A percentile compares a stretch with the other conserved stretches of the same genome.
Evolutionary conservation across 202 grass and related monocot species (phyloP).

Genomic region (Alloteropsis angusta): DNA sequence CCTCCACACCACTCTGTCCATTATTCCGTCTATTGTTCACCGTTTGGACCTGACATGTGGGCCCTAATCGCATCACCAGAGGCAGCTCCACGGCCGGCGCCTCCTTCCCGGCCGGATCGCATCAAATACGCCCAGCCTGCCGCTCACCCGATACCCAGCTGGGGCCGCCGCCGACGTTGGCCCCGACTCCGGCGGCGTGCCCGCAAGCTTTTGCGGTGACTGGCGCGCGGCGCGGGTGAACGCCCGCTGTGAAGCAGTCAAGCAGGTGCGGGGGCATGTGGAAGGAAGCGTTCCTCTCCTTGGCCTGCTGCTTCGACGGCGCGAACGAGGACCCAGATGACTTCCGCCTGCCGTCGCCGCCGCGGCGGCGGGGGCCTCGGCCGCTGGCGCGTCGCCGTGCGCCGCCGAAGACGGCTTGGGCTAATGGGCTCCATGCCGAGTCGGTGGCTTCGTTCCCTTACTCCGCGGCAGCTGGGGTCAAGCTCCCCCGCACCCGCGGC

Average conservation of each 20-base stretch:
- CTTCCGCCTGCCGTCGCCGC: conserved; percentile 71
- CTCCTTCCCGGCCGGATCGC: conserved; percentile 32
- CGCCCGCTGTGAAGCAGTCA: conserved; percentile 82
- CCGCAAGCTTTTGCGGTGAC: conserved; percentile 64
- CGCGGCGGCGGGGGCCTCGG: conserved; percentile 54
- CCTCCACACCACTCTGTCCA: too few relatives aligned
- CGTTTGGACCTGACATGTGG: too few relatives aligned
- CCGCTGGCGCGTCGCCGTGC: conserved; percentile 26
- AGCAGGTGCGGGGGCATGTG: conserved; percentile 49
- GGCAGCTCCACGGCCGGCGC: conserved; percentile 42
- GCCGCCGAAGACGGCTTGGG: conserved; percentile 29
- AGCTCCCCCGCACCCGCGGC: too few relatives aligned
- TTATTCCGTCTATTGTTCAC: too few relatives aligned
- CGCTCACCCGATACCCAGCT: conserved; percentile 2
- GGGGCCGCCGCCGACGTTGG: neutral
- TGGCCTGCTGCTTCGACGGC: conserved; percentile 79
- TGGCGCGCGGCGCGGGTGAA: conserved; percentile 87
- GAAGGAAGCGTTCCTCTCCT: conserved; percentile 71
- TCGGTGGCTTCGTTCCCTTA: neutral
- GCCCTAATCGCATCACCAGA: too few relatives aligned
- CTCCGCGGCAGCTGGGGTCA: too few relatives aligned
- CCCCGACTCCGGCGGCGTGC: conserved; percentile 15
- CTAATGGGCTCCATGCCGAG: conserved; percentile 57
- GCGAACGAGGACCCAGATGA: conserved; percentile 41
- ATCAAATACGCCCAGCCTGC: conserved; percentile 5